Evolutionary conservation across 2,329 filamentous ascomycete species (phyloP), one percentile per base, ranked within the genome.

Genomic region (Myriosclerotinia scirpicola): DNA sequence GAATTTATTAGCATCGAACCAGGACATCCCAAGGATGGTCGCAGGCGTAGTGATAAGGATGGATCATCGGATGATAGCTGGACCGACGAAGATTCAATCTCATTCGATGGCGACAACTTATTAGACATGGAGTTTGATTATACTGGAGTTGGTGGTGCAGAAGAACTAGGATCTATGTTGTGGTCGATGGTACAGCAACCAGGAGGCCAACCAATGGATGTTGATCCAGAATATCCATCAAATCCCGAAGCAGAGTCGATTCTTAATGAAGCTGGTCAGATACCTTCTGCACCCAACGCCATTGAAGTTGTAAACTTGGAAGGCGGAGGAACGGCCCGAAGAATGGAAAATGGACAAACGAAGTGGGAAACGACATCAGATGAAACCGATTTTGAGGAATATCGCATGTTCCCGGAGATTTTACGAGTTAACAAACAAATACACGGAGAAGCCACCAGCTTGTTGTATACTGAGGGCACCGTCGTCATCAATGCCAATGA

Each of bases 391-490:
- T 54, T 60, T 8, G 64, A 63, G 17, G 48, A 54, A 34, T 64
- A 44, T 26, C 65, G 44, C 26, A 64, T 61, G 55, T 34, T 64
- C 22, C 68, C 69, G 1, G 66, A 55, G 2, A 70, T 71, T 26
- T 54, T 71, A 4, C 67, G 64, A 26, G 46, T 56, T 11, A 71
- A 67, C 40, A 59, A 54, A 36, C 65, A 69, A 53, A 70, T 71
- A 44, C 66, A 71, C 34, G 38, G 48, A 11, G 70, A 71, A 48
- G 70, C 69, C 12, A 65, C 67, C 6, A 30, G 53, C 3, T 9
- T 71, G 46, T 50, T 71, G 12, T 68, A 67, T 34, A 60, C 44
- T 3, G 69, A 71, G 53, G 64, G 59, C 12, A 68, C 64, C 2
- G 26, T 69, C 2, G 52, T 67, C 38, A 34, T 72, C 14, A 42